These are phyloP conservation scores for Lactarius psammicola DNA, from an alignment of 768 basidiomycete genomes.

Conservation along the genomic window DNA sequence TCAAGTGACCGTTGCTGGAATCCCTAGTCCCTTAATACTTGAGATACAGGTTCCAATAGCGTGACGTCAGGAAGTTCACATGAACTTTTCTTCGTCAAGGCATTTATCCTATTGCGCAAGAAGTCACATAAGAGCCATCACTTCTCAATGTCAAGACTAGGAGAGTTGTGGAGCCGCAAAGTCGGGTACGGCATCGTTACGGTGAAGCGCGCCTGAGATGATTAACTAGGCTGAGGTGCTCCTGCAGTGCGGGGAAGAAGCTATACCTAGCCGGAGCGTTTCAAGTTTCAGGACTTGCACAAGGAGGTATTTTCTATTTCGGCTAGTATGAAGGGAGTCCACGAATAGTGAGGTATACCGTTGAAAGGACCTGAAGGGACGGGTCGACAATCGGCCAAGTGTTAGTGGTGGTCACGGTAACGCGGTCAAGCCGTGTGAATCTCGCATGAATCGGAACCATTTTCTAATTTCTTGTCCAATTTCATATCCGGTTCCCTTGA, in stretches of 20 bases:
- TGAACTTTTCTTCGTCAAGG: constrained; percentile 5
- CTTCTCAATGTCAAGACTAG: neutral
- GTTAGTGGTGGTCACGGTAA: neutral
- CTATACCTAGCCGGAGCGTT: neutral
- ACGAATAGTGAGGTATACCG: neutral
- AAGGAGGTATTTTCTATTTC: neutral
- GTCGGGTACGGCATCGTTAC: constrained; percentile 18
- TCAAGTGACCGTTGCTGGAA: constrained; percentile 20
- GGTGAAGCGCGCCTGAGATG: constrained; percentile 7
- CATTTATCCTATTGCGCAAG: constrained; percentile 25
- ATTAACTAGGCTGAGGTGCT: constrained; percentile 1
- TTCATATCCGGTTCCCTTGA: neutral
- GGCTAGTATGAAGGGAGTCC: neutral
- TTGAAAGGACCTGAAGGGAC: neutral
- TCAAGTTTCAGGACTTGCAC: neutral
- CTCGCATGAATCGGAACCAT: neutral
- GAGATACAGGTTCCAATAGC: constrained; percentile 13
- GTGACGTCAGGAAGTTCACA: constrained; percentile 18
- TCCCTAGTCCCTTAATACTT: constrained; percentile 21
- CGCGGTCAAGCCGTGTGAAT: constrained; percentile 14
- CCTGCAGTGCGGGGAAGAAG: constrained; percentile 2
- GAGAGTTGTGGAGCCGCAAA: neutral
- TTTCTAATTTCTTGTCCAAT: neutral
- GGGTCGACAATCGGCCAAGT: neutral
- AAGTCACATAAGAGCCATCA: constrained; percentile 12